Conservation (phyloP, 2,329 filamentous ascomycete species). For the Aspergillus sp. region DNA sequence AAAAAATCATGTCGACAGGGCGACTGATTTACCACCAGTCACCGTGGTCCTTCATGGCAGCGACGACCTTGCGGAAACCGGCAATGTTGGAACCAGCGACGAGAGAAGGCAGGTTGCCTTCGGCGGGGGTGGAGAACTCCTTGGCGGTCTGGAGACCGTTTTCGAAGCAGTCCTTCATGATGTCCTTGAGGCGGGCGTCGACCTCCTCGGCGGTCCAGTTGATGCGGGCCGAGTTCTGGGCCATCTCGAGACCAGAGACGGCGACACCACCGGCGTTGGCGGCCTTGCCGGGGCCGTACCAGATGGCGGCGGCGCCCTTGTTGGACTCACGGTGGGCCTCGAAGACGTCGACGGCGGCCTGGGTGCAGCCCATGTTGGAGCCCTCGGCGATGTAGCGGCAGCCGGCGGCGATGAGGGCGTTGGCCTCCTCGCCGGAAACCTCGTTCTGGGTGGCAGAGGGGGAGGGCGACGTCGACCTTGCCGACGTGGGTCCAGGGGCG, state of each 20-base stretch:
- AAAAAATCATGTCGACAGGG: conserved; percentile 7
- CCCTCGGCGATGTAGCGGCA: conserved; percentile 88
- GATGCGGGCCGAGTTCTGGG: conserved; percentile 87
- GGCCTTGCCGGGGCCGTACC: conserved; percentile 96
- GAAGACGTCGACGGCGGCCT: conserved; percentile 90
- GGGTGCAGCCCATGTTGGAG: conserved; percentile 98
- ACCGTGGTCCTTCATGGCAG: conserved; percentile 93
- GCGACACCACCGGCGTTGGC: conserved; percentile 97
- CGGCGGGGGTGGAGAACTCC: conserved; percentile 73
- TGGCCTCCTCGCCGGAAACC: conserved; percentile 84
- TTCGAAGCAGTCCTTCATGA: conserved; percentile 93
- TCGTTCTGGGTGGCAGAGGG: conserved; percentile 97
- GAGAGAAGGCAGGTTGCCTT: conserved; percentile 82
- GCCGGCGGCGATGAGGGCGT: conserved; percentile 71
- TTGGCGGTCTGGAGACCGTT: conserved; percentile 85
- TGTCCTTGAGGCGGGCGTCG: conserved; percentile 81
- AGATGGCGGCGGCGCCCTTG: conserved; percentile 67
- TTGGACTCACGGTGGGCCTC: conserved; percentile 66
- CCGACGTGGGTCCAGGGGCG: conserved; percentile 90
- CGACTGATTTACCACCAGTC: conserved; percentile 67
- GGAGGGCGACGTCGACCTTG: conserved; percentile 85
- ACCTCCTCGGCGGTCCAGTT: conserved; percentile 87
- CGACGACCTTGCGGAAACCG: conserved; percentile 92
- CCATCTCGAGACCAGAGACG: conserved; percentile 97
- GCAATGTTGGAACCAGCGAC: conserved; percentile 96